Conservation (phyloP, 2,329 filamentous ascomycete genomes). For the Beauveria australis region DNA sequence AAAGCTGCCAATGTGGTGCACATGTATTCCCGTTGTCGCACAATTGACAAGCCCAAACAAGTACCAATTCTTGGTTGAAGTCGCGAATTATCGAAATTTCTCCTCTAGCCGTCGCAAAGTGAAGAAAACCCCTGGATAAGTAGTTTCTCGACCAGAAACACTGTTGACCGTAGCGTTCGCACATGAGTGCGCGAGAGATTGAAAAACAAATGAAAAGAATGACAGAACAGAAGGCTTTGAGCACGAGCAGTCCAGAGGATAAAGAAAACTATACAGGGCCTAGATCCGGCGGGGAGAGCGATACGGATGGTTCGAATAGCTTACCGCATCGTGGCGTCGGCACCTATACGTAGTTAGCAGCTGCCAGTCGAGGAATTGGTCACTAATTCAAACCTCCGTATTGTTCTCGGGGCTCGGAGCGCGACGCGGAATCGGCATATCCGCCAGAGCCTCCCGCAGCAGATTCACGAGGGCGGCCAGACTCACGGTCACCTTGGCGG, state of each 20-base stretch:
- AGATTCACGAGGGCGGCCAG: conserved; percentile 31
- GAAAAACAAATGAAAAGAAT: conserved; percentile 18
- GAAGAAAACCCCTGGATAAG: conserved; percentile 29
- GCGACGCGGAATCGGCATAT: conserved; percentile 34
- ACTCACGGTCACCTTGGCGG: conserved; percentile 33
- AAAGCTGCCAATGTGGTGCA: conserved; percentile 31
- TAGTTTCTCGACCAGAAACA: conserved; percentile 22
- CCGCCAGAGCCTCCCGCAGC: conserved; percentile 25
- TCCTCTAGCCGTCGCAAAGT: conserved; percentile 28
- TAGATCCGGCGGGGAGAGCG: neutral
- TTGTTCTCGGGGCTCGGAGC: conserved; percentile 35
- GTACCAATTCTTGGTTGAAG: conserved; percentile 22
- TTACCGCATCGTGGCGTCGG: conserved; percentile 23
- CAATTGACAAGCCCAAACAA: conserved; percentile 29
- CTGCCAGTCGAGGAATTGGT: neutral
- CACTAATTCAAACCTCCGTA: conserved; percentile 32
- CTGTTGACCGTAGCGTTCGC: neutral
- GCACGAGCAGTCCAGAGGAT: conserved; percentile 3
- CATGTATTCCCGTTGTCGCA: conserved; percentile 29
- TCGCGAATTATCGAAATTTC: conserved; percentile 24
- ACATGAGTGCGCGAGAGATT: neutral
- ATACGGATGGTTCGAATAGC: conserved; percentile 4
- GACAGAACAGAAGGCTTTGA: conserved; percentile 14
- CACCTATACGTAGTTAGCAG: conserved; percentile 24
- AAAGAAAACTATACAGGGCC: conserved; percentile 8